A percentile compares a stretch with the other conserved stretches of the same genome.
Conservation (phyloP, 2,329 filamentous ascomycete species). For the Monilinia vaccinii-corymbosi region DNA sequence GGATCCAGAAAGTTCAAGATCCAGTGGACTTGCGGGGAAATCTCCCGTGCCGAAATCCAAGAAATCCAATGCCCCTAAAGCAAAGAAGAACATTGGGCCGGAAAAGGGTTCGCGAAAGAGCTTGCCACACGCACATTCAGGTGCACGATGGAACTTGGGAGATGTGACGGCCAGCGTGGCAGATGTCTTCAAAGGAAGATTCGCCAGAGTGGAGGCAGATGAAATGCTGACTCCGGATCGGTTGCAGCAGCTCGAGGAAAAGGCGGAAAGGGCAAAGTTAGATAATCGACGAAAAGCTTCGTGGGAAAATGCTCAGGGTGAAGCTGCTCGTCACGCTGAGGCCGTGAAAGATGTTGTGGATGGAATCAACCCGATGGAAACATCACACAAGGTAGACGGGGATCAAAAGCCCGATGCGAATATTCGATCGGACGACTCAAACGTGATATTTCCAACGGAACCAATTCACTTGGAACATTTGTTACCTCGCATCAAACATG, state of each 20-base stretch:
- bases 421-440: conserved; percentile 23
- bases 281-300: conserved; percentile 17
- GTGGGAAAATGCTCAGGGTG: conserved; percentile 14
- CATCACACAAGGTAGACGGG: neutral
- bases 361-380: neutral
- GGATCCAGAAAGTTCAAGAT: conserved; percentile 13
- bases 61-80: conserved; percentile 24
- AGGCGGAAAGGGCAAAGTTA: conserved; percentile 12
- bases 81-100: conserved; percentile 28
- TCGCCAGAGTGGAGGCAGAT: conserved; percentile 44
- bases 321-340: neutral
- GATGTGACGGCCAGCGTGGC: conserved; percentile 48
- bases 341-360: neutral
- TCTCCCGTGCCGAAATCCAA: conserved; percentile 26
- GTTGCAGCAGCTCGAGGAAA: conserved; percentile 33
- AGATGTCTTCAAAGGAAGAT: conserved; percentile 47
- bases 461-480: conserved; percentile 43
- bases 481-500: conserved; percentile 34
- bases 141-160: conserved; percentile 42
- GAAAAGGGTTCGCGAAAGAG: conserved; percentile 2
- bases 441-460: conserved; percentile 35
- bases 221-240: conserved; percentile 49
- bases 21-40: conserved; percentile 17
- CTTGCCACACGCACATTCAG: conserved; percentile 18
- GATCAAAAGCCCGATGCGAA: neutral